These are phyloP conservation scores for Acarospora socialis DNA, from an alignment of 2,329 filamentous ascomycete genomes.

Conservation along the genomic window DNA sequence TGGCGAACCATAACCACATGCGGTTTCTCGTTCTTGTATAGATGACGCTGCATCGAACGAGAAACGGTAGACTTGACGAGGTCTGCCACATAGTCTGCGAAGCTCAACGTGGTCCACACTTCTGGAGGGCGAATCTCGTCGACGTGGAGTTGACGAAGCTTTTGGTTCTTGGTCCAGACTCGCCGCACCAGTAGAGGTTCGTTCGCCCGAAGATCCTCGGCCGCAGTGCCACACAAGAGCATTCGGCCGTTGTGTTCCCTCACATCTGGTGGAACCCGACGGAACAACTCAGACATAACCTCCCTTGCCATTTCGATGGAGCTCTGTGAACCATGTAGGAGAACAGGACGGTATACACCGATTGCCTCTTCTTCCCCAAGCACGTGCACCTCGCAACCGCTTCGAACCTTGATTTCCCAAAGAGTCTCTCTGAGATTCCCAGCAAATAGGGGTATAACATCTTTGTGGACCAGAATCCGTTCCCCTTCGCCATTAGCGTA, in stretches of 20 bases:
- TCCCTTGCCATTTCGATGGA: neutral
- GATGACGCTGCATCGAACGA: slow-evolving; percentile 12
- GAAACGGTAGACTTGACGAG: slow-evolving; percentile 19
- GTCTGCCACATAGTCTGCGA: slow-evolving; percentile 26
- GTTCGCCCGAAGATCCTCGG: too few relatives aligned
- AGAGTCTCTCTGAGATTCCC: too few relatives aligned
- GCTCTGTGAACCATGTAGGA: neutral
- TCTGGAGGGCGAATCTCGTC: slow-evolving; percentile 13
- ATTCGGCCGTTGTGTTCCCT: neutral
- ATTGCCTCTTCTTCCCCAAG: neutral
- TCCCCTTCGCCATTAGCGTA: too few relatives aligned
- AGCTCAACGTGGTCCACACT: slow-evolving; percentile 21
- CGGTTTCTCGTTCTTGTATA: slow-evolving; percentile 9
- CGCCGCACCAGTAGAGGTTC: slow-evolving; percentile 22
- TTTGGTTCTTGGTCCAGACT: slow-evolving; percentile 16
- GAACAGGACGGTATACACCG: neutral
- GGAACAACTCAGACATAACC: neutral
- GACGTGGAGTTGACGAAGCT: slow-evolving; percentile 5
- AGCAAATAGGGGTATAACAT: too few relatives aligned
- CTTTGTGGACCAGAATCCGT: too few relatives aligned
- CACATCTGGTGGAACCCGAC: neutral
- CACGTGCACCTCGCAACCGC: neutral
- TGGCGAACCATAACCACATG: slow-evolving; percentile 13
- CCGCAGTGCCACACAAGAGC: neutral
- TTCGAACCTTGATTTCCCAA: neutral